Evolutionary conservation across 768 basidiomycete species (phyloP).

Genomic region (Boletus reticuloceps): DNA sequence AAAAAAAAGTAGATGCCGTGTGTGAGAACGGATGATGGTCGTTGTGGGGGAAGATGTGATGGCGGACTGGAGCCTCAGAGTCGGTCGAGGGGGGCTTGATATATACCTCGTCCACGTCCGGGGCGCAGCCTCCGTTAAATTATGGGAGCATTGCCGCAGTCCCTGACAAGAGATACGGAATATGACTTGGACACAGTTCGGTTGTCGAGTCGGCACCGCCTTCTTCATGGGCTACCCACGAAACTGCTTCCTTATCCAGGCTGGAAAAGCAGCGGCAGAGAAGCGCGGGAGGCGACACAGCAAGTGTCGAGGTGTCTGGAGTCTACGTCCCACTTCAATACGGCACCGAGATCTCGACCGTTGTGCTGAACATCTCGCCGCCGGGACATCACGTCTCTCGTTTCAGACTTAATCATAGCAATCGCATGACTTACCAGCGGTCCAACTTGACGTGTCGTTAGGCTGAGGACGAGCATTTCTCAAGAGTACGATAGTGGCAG

Average conservation of each 20-base stretch:
- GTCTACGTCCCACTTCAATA: background rate
- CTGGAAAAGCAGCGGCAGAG: background rate
- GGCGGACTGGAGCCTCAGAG: background rate
- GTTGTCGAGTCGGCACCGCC: constrained; percentile 20
- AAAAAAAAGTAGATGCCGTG: constrained; percentile 9
- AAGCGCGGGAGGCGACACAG: constrained; percentile 1
- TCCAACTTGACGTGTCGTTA: too few relatives aligned
- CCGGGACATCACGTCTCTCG: too few relatives aligned
- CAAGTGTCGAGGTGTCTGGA: constrained; percentile 17
- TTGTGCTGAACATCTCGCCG: too few relatives aligned
- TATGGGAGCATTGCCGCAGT: constrained; percentile 28
- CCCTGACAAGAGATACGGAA: constrained; percentile 3
- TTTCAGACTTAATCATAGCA: too few relatives aligned
- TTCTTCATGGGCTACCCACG: constrained; percentile 2
- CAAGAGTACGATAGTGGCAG: too few relatives aligned
- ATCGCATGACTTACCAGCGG: too few relatives aligned
- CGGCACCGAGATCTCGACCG: constrained; percentile 2
- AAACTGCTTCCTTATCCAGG: constrained; percentile 19
- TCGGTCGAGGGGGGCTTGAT: constrained; percentile 3
- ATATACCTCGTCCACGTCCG: constrained; percentile 21
- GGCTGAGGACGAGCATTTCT: too few relatives aligned
- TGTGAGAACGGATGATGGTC: constrained; percentile 21
- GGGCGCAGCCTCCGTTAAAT: constrained; percentile 25
- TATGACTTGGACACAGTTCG: constrained; percentile 11
- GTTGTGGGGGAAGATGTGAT: constrained; percentile 7